These are phyloP conservation scores for Thuja plicata DNA, from an alignment of 83 land plant genomes.

Conservation along the genomic window DNA sequence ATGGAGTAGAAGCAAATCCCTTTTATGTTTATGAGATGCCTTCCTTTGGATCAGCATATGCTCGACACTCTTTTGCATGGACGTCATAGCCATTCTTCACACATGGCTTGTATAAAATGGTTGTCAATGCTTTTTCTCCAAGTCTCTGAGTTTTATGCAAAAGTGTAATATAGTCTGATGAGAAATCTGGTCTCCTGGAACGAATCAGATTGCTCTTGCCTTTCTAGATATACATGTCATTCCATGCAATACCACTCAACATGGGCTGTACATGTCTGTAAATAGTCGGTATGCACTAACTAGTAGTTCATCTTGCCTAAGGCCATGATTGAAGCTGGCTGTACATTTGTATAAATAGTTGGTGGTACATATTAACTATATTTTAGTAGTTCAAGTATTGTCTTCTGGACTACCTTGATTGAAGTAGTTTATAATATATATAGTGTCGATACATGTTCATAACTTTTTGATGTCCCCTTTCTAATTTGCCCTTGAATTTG, in stretches of 20 bases:
- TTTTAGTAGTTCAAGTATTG: too few species aligned
- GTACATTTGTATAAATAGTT: too few species aligned
- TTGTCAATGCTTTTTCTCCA: neutral
- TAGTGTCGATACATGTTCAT: neutral
- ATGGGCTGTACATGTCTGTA: neutral
- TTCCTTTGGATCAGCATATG: slow-evolving; percentile 28
- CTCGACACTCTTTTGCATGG: slow-evolving; percentile 17
- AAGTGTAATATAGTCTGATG: neutral
- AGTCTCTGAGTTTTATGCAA: neutral
- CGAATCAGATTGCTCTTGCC: neutral
- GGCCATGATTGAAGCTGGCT: too few species aligned
- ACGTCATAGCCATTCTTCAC: neutral
- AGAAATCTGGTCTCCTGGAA: neutral
- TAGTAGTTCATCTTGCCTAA: neutral
- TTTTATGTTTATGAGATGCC: slow-evolving; percentile 40
- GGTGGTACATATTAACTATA: too few species aligned
- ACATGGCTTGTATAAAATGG: neutral
- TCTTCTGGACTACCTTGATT: neutral
- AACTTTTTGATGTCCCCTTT: neutral
- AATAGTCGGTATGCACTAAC: neutral
- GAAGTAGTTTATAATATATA: neutral
- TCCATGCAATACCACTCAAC: neutral
- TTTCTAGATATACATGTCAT: neutral
- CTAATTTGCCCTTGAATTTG: too few species aligned
- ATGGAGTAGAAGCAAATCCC: slow-evolving; percentile 73